Evolutionary conservation across 169 alveolate genomes (phyloP).

Genomic region (Cryptosporidium parvum): DNA sequence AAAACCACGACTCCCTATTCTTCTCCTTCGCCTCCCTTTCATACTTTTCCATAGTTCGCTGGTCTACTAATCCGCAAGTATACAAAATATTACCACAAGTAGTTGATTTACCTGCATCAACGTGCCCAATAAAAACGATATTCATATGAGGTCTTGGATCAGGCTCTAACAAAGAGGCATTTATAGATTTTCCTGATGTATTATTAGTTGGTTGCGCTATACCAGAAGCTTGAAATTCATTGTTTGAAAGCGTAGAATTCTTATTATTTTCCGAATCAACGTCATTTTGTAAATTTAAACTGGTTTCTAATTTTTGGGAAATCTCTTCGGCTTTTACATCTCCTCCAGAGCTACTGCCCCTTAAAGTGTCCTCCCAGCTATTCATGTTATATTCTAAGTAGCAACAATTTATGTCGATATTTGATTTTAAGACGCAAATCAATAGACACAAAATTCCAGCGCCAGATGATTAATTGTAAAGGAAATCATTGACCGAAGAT

Average conservation of each 20-base stretch:
- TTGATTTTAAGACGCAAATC: neutral
- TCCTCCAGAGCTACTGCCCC: neutral
- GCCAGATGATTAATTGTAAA: neutral
- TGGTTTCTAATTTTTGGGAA: neutral
- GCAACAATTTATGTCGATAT: neutral
- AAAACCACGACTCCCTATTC: constrained; percentile 98
- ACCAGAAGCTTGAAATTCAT: neutral
- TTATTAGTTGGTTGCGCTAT: neutral
- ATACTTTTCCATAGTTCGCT: constrained; percentile 95
- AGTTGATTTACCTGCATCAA: constrained; percentile 99
- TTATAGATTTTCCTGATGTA: constrained; percentile 4
- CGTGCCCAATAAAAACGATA: constrained; percentile 99
- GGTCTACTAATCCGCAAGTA: constrained; percentile 93
- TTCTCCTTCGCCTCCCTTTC: constrained; percentile 98
- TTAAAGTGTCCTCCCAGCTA: constrained; percentile 59
- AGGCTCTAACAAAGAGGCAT: constrained; percentile 77
- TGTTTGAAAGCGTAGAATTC: neutral
- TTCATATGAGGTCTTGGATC: constrained; percentile 92
- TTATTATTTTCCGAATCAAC: neutral
- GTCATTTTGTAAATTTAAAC: neutral
- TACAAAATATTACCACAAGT: constrained; percentile 96
- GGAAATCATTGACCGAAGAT: neutral
- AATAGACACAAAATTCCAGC: constrained; percentile 9
- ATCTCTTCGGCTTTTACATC: neutral
- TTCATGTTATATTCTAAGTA: neutral